Conservation (phyloP, 257 asterid species). For the Solanum paucissectum region DNA sequence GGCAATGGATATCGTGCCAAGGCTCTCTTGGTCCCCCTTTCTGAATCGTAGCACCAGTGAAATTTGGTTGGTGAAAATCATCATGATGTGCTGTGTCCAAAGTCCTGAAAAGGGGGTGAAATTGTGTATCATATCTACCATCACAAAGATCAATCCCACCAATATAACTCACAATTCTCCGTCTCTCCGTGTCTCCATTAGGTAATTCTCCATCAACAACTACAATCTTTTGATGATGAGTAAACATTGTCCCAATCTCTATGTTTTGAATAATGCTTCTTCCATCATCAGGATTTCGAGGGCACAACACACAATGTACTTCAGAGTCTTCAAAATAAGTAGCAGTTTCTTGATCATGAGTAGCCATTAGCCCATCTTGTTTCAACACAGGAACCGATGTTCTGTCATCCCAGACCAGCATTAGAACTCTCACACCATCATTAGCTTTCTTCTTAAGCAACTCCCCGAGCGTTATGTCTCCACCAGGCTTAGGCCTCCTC, state of each 20-base stretch:
- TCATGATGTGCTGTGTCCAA: conserved; percentile 2
- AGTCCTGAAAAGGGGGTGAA: conserved; percentile 4
- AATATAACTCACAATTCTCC: conserved; percentile 11
- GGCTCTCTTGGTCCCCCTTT: conserved; percentile 12
- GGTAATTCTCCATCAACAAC: conserved; percentile 4
- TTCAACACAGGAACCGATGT: neutral
- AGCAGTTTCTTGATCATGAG: conserved; percentile 4
- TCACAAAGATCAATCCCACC: conserved; percentile 2
- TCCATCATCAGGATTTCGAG: conserved; percentile 11
- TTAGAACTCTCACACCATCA: conserved; percentile 11
- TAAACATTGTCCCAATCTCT: conserved; percentile 2
- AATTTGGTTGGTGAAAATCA: conserved; percentile 5
- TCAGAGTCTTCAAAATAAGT: neutral
- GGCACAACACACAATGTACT: conserved; percentile 9
- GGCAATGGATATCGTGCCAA: conserved; percentile 9
- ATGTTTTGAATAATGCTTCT: conserved; percentile 1
- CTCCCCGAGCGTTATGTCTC: conserved; percentile 5
- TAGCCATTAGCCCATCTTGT: conserved; percentile 8
- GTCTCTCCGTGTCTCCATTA: neutral
- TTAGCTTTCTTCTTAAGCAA: conserved; percentile 2
- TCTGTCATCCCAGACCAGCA: conserved; percentile 4
- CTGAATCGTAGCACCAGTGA: neutral
- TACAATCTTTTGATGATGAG: conserved; percentile 4
- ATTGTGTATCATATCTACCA: neutral
- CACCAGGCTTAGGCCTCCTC: conserved; percentile 9